Evolutionary conservation across 495 filamentous ascomycete species (phyloP).

Genomic region (Tuber aestivum): DNA sequence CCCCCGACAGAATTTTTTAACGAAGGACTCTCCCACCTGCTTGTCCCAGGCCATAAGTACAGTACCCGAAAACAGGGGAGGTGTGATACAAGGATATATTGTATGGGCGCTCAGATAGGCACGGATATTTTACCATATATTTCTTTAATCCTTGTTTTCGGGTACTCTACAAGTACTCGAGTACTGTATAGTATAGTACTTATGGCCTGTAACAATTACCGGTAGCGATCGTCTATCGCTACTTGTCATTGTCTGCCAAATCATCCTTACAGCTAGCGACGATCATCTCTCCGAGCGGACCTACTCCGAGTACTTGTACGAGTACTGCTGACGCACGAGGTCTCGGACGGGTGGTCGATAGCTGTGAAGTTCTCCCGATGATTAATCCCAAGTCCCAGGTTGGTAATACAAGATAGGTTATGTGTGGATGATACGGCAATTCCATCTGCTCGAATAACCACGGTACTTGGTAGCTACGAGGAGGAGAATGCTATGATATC

Average conservation of each 20-base stretch:
- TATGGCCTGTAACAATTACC: too few relatives aligned
- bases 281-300: conserved; percentile 1
- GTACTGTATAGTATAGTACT: too few relatives aligned
- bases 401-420: neutral
- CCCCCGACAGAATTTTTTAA: neutral
- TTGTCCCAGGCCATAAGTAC: too few relatives aligned
- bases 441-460: neutral
- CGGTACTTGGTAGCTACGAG: neutral
- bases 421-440: neutral
- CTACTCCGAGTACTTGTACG: neutral
- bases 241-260: neutral
- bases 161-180: too few relatives aligned
- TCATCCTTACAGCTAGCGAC: neutral
- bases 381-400: neutral
- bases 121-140: too few relatives aligned
- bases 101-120: too few relatives aligned
- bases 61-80: too few relatives aligned
- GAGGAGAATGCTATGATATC: neutral
- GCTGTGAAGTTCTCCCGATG: neutral
- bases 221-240: neutral
- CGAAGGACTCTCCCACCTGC: neutral
- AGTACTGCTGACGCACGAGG: neutral
- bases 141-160: too few relatives aligned
- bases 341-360: neutral
- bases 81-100: too few relatives aligned